Conservation (phyloP, 192 early-diverging fungal species). For the Backusella tarrabulga region DNA sequence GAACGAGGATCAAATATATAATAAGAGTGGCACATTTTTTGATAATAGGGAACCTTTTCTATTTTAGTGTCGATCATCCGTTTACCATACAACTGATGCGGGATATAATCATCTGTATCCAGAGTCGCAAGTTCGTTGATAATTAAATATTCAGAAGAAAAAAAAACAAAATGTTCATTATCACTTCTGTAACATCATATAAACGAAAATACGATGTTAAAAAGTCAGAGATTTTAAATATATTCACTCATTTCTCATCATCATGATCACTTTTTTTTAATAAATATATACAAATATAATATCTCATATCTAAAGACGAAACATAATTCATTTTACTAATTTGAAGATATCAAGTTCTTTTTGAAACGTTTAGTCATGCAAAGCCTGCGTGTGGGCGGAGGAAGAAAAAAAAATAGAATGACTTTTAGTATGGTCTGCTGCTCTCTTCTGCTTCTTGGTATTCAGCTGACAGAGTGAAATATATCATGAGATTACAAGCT, state of each 20-base stretch:
- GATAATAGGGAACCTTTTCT: background rate
- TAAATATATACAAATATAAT: background rate
- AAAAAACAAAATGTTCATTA: background rate
- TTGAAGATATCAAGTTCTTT: background rate
- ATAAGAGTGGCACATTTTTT: background rate
- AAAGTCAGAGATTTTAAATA: background rate
- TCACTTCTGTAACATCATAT: background rate
- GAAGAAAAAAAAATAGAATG: background rate
- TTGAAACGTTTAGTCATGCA: constrained; percentile 6
- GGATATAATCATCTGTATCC: background rate
- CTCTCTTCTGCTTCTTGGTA: background rate
- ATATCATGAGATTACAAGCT: background rate
- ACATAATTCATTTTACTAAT: background rate
- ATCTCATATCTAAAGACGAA: constrained; percentile 1
- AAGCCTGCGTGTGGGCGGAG: background rate
- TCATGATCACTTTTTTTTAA: background rate
- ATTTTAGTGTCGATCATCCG: background rate
- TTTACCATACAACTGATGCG: background rate
- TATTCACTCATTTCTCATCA: background rate
- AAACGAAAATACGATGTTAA: background rate
- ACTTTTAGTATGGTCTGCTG: constrained; percentile 21
- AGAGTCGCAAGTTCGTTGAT: background rate
- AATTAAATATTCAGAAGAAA: background rate
- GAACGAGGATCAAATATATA: background rate
- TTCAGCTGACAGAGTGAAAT: constrained; percentile 1